These are phyloP conservation scores for Trichoderma citrinoviride DNA, from an alignment of 2,329 filamentous ascomycete genomes.

Conservation along the genomic window DNA sequence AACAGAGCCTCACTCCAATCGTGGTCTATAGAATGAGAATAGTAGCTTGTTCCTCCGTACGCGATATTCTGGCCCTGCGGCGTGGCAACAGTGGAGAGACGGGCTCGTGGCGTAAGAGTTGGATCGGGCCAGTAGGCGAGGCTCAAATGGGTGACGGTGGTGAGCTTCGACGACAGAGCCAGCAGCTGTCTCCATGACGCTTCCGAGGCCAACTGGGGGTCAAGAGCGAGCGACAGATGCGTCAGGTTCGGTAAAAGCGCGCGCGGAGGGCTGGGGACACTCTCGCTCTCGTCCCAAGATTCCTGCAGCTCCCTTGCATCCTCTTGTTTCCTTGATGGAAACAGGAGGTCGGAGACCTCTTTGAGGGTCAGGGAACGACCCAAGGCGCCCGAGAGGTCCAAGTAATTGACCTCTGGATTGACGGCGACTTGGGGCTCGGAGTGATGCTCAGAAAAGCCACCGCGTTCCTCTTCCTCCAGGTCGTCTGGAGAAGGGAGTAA, in stretches of 20 bases:
- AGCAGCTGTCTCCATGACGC: slow-evolving; percentile 61
- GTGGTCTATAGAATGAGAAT: slow-evolving; percentile 56
- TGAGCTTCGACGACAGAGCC: slow-evolving; percentile 50
- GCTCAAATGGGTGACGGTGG: slow-evolving; percentile 58
- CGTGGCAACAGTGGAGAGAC: slow-evolving; percentile 46
- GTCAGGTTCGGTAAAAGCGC: slow-evolving; percentile 56
- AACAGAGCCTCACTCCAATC: slow-evolving; percentile 60
- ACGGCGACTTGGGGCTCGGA: slow-evolving; percentile 14
- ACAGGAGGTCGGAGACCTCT: slow-evolving; percentile 52
- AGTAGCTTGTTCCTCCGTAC: slow-evolving; percentile 55
- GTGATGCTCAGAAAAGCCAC: background rate
- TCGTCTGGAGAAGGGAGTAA: slow-evolving; percentile 37
- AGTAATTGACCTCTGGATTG: slow-evolving; percentile 43
- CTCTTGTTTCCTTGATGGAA: slow-evolving; percentile 34
- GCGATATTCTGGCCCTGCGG: slow-evolving; percentile 44
- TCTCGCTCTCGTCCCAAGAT: slow-evolving; percentile 51
- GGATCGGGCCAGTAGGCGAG: slow-evolving; percentile 63
- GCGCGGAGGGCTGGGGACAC: slow-evolving; percentile 33
- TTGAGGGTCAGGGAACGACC: slow-evolving; percentile 52
- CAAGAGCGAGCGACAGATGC: slow-evolving; percentile 57
- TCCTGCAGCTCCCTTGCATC: slow-evolving; percentile 41
- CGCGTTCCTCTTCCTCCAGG: slow-evolving; percentile 26
- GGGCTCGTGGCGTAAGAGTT: slow-evolving; percentile 54
- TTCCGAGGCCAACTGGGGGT: slow-evolving; percentile 33
- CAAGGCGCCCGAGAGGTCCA: slow-evolving; percentile 55